Evolutionary conservation across 352 stramenopile species (phyloP).

Genomic region (Globisporangium spiculum): DNA sequence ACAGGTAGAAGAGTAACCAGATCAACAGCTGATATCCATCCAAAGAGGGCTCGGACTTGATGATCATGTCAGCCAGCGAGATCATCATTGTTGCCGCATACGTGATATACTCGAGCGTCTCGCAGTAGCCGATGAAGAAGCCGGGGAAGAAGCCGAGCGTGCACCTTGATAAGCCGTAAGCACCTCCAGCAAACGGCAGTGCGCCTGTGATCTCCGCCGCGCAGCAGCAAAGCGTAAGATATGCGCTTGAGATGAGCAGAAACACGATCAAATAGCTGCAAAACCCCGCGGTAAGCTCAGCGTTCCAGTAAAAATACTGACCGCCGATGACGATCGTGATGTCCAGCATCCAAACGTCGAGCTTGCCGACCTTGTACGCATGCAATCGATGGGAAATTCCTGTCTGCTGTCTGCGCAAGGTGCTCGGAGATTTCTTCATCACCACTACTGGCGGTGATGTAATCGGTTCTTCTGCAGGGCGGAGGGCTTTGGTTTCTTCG

Average conservation of each 20-base stretch:
- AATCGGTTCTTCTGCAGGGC: not conserved
- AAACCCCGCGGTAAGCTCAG: conserved; percentile 19
- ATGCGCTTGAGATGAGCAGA: conserved; percentile 22
- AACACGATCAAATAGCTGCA: conserved; percentile 24
- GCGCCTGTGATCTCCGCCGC: conserved; percentile 29
- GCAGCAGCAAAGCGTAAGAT: conserved; percentile 30
- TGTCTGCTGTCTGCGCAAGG: not conserved
- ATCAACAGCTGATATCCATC: conserved; percentile 25
- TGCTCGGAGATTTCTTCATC: not conserved
- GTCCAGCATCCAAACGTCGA: conserved; percentile 36
- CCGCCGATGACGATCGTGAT: conserved; percentile 33
- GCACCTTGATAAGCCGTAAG: conserved; percentile 10
- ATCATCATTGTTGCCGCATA: conserved; percentile 39
- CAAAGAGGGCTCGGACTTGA: conserved; percentile 15
- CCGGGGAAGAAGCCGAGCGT: conserved; percentile 17
- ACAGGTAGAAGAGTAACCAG: conserved; percentile 32
- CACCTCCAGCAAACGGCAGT: conserved; percentile 29
- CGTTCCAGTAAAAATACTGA: conserved; percentile 36
- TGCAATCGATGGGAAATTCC: conserved; percentile 34
- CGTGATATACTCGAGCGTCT: conserved; percentile 30
- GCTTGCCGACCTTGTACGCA: conserved; percentile 23
- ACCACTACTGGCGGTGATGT: not conserved
- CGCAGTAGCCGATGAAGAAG: conserved; percentile 24
- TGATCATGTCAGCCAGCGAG: conserved; percentile 32
- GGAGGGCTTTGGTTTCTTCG: not conserved